Evolutionary conservation across 2,329 filamentous ascomycete genomes (phyloP), one percentile per base, ranked within the genome.

Genomic region (Cladosporium sp.): DNA sequence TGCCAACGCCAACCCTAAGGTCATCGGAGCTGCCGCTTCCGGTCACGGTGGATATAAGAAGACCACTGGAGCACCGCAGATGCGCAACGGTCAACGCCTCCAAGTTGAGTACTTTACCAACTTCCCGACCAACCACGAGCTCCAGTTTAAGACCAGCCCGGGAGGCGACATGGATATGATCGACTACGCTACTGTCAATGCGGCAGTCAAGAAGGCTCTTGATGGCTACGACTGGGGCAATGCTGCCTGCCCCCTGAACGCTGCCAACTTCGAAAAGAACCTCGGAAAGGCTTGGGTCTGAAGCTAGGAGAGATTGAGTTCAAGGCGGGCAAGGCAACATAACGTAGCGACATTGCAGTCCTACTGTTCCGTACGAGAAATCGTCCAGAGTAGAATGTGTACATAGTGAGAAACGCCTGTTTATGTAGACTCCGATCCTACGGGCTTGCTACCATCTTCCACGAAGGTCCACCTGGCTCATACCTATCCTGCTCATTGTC

Each of bases 101-200:
- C 58, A 59, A 8, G 58, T 59, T 7, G 58, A 59, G n/a, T 59
- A 59, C 38, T 59, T 47, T 26, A 59, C 58, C 15, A 59, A 28
- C 15, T 59, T 59, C 38, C 58, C 58, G 14, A 59, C 58, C n/a
- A 59, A 59, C 26, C 58, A 59, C 15, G 58, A 59, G 15, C 58
- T 59, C 8, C 58, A 47, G 24, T 59, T 59, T 24, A 59, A 44
- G 26, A 47, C 58, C 3, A 59, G 32, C 24, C 15, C 36, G 10
- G 58, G 58, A 26, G 41, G 26, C 24, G 58, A 59, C 15, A 38
- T 30, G 8, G 58, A 38, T 2, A 59, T 47, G 58, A 59, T 59
- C n/a, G 58, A 59, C 15, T 59, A 59, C 26, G 58, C 44, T 30
- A 47, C 38, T 49, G 38, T 59, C 38, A 30, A 47, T 18, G 3